phyloP scores from a whole-genome alignment of 2,329 filamentous ascomycete genomes.

The Monosporascus sp. region DNA sequence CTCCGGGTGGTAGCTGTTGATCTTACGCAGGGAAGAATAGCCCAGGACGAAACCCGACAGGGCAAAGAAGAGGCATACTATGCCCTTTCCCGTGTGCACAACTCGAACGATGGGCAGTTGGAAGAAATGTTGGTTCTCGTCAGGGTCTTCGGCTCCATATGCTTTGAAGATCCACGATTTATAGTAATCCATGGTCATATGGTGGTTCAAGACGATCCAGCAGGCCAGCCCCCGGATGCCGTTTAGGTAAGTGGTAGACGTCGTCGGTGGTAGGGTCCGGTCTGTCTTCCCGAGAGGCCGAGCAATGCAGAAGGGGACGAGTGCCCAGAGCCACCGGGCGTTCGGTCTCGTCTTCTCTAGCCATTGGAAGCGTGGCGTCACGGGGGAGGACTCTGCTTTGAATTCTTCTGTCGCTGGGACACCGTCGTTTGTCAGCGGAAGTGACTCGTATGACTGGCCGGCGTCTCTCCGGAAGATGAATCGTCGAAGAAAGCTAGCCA shows the following conservation, averaged over 20 bases:
- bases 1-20: neutral
- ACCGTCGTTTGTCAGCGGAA: neutral
- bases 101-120: neutral
- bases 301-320: conserved; percentile 1
- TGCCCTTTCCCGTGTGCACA: conserved; percentile 1
- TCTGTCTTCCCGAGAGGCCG: conserved; percentile 1
- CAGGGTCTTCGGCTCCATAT: neutral
- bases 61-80: conserved; percentile 3
- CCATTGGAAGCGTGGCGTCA: neutral
- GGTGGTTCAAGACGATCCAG: conserved; percentile 3
- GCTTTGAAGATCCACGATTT: neutral
- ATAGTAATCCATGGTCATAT: neutral
- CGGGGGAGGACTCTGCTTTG: neutral
- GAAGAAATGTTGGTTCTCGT: neutral
- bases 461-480: neutral
- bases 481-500: neutral
- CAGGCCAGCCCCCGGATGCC: conserved; percentile 4
- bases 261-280: neutral
- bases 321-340: neutral
- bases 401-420: neutral
- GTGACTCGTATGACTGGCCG: neutral
- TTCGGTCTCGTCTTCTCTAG: neutral
- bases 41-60: conserved; percentile 3
- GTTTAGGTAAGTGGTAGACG: conserved; percentile 2
- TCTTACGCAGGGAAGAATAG: neutral